Evolutionary conservation across 139 green algal genomes (phyloP).

Genomic region (Eudorina sp.): DNA sequence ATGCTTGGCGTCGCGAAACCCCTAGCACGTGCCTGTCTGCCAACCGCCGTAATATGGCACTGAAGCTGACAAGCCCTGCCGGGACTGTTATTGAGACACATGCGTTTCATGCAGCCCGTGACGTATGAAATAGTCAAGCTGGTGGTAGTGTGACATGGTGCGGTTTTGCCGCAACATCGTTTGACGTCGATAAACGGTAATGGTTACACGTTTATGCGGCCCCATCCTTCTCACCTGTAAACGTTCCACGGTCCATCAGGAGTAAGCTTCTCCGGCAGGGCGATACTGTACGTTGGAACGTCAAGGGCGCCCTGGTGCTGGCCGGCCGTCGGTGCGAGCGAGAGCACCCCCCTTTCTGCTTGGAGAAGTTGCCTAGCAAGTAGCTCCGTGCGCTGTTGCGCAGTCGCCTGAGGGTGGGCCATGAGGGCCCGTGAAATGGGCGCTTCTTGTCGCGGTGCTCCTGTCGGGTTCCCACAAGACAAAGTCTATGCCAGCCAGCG

Average conservation of each 20-base stretch:
- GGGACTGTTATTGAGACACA: no score
- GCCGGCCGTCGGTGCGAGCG: background rate
- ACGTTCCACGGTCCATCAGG: conserved; percentile 82
- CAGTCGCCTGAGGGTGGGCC: conserved; percentile 10
- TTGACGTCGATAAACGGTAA: no score
- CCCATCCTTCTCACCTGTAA: conserved; percentile 67
- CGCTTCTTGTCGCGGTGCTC: background rate
- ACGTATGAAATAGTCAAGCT: no score
- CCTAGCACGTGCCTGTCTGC: no score
- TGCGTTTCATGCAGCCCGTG: no score
- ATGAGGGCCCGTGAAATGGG: background rate
- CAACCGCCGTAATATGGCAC: no score
- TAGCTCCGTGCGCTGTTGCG: conserved; percentile 33
- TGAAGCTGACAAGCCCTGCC: no score
- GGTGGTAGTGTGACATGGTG: no score
- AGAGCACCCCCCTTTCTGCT: background rate
- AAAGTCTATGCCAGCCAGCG: no score
- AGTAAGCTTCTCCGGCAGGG: conserved; percentile 84
- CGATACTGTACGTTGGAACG: conserved; percentile 48
- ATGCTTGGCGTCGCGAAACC: no score
- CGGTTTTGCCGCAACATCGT: no score
- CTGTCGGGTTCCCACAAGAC: background rate
- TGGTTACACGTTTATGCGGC: background rate
- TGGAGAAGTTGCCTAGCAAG: conserved; percentile 14
- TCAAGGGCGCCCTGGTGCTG: background rate